Base-by-base conservation (phyloP, 805 yeast species). In the Sporopachydermia quercuum region DNA sequence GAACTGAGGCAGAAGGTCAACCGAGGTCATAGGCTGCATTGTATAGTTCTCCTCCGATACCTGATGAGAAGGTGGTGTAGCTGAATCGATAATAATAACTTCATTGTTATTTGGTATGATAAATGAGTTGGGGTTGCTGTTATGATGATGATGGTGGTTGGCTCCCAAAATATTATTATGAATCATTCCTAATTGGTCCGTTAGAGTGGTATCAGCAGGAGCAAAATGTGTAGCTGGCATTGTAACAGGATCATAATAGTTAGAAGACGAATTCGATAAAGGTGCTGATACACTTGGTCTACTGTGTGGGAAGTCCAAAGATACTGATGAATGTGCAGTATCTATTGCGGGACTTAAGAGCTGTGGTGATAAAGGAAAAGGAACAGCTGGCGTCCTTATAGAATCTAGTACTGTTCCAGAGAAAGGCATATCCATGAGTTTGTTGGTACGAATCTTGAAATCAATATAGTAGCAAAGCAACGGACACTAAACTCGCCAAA, bases 301-400 rank as follows among this genome's bases (percentile, higher is more conserved):
- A n/a, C 30, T 23, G n/a, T 8, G 30, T n/a, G 30, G 30, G 30
- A 23, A 23, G n/a, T 23, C 30, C 30, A 23, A 23, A 23, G 30
- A 23, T n/a, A 23, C 30, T 8, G 30, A 23, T 8, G 30, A 23
- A 8, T 23, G 30, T 23, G 30, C 30, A 23, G 30, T 23, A 23
- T 23, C 30, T n/a, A 23, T n/a, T 8, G 30, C n/a, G 8, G 30
- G 30, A n/a, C 30, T 23, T 23, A 23, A 23, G n/a, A 23, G 30
- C 30, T 23, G 30, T 23, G 30, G 30, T 23, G 30, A 23, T 23
- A 23, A n/a, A 8, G 30, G 30, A n/a, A 23, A 23, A 23, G 30
- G 30, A 8, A 23, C 30, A 8, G 30, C 30, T 23, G 8, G 30
- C 13, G 30, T 23, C 13, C 30, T 8, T 8, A 23, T n/a, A 23